Conservation (phyloP, 176 grass and related monocot genomes). For the Juncus inflexus region DNA sequence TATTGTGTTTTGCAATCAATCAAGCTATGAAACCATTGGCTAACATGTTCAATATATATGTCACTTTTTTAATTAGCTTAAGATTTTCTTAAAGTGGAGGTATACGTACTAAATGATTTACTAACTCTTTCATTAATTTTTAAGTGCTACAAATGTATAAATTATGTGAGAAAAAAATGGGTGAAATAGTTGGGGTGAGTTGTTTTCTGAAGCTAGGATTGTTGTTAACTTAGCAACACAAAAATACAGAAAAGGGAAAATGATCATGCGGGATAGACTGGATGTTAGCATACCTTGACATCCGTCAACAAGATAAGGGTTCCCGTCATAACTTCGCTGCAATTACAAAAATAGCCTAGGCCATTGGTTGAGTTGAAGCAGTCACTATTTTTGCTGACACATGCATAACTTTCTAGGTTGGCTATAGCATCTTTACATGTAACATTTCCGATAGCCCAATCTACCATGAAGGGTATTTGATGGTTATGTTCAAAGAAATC, state of each 20-base stretch:
- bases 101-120: neutral
- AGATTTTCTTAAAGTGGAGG: neutral
- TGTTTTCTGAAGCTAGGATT: too few species aligned
- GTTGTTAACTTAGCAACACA: neutral
- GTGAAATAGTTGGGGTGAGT: too few species aligned
- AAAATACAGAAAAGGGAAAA: neutral
- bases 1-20: too few species aligned
- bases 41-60: too few species aligned
- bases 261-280: neutral
- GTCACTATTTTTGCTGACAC: constrained; percentile 2
- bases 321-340: neutral
- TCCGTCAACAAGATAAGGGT: constrained; percentile 1
- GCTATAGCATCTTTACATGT: constrained; percentile 3
- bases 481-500: neutral
- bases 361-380: neutral
- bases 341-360: constrained; percentile 1
- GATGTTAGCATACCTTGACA: constrained; percentile 9
- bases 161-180: too few species aligned
- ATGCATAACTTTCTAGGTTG: neutral
- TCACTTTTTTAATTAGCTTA: neutral
- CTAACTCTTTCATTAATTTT: too few species aligned
- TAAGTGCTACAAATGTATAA: too few species aligned
- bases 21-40: too few species aligned
- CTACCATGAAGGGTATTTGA: neutral
- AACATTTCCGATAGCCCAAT: neutral